Percentiles rank a stretch among this genome's conserved stretches.
Evolutionary conservation across 192 early-diverging fungal genomes (phyloP).

Genomic region (Fimicolochytrium jonesii): DNA sequence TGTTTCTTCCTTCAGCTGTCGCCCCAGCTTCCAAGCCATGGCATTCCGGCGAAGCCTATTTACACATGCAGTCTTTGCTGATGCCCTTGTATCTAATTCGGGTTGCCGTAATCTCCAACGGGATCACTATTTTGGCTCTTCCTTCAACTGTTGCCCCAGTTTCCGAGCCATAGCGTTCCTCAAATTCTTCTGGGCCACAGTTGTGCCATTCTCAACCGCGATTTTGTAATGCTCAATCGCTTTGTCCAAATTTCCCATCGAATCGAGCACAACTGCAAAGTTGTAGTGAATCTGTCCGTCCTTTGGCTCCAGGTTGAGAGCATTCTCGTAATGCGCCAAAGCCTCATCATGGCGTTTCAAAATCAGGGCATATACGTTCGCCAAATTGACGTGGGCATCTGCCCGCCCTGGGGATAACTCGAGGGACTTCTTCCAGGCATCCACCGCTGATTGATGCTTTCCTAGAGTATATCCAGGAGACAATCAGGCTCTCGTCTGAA

Average conservation of each 20-base stretch:
- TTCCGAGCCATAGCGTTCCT: constrained; percentile 46
- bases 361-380: constrained; percentile 50
- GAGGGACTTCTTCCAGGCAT: constrained; percentile 56
- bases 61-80: too few species aligned
- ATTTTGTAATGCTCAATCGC: constrained; percentile 56
- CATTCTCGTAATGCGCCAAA: constrained; percentile 51
- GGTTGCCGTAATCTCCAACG: too few species aligned
- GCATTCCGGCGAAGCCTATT: too few species aligned
- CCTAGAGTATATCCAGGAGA: constrained; percentile 38
- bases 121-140: too few species aligned
- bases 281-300: constrained; percentile 69
- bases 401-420: constrained; percentile 44
- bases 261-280: constrained; percentile 58
- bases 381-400: constrained; percentile 71
- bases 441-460: constrained; percentile 50
- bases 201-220: constrained; percentile 47
- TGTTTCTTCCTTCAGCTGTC: too few species aligned
- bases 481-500: too few species aligned
- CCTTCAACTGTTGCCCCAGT: constrained; percentile 23
- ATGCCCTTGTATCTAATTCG: too few species aligned
- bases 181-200: constrained; percentile 48
- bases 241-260: constrained; percentile 44
- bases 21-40: too few species aligned
- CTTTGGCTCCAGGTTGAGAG: constrained; percentile 52
- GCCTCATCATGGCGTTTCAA: constrained; percentile 45